A percentile compares a stretch with the other conserved stretches of the same genome.
Evolutionary conservation across 2,329 filamentous ascomycete genomes (phyloP).

Genomic region (Aureobasidium sp.): DNA sequence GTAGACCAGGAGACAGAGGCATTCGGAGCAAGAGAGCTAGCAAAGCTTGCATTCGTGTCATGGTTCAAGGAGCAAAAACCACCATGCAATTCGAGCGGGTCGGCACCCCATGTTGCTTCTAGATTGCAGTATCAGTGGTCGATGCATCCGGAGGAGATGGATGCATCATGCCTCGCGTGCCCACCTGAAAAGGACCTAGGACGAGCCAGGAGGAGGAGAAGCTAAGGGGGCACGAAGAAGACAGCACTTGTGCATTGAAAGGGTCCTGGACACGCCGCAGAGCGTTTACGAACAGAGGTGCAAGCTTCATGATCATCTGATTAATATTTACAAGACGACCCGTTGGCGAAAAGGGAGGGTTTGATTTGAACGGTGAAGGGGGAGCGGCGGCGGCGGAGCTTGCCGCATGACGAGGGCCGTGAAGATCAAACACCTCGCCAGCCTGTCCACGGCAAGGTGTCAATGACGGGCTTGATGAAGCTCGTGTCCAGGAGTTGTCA

Average conservation of each 20-base stretch:
- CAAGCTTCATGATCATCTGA: conserved; percentile 4
- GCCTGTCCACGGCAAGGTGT: background rate
- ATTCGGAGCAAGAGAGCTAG: conserved; percentile 46
- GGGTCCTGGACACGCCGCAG: background rate
- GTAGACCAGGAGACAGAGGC: conserved; percentile 45
- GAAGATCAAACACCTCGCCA: conserved; percentile 5
- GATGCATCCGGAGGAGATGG: background rate
- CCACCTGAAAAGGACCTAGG: conserved; percentile 52
- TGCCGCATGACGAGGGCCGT: conserved; percentile 12
- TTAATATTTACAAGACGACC: background rate
- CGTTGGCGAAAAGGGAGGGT: background rate
- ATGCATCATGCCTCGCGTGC: conserved; percentile 47
- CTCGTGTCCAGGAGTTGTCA: background rate
- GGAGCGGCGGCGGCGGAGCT: background rate
- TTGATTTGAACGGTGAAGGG: background rate
- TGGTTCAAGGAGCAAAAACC: conserved; percentile 45
- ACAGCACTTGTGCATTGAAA: background rate
- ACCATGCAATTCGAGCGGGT: conserved; percentile 48
- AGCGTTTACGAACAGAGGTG: background rate
- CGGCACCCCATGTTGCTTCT: conserved; percentile 54
- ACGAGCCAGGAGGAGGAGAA: conserved; percentile 43
- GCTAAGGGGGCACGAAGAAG: conserved; percentile 18
- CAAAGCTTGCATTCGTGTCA: conserved; percentile 37
- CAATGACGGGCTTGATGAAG: background rate
- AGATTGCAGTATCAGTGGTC: conserved; percentile 13